Conservation (phyloP, 2,329 filamentous ascomycete genomes). For the Blastomyces percursus region DNA sequence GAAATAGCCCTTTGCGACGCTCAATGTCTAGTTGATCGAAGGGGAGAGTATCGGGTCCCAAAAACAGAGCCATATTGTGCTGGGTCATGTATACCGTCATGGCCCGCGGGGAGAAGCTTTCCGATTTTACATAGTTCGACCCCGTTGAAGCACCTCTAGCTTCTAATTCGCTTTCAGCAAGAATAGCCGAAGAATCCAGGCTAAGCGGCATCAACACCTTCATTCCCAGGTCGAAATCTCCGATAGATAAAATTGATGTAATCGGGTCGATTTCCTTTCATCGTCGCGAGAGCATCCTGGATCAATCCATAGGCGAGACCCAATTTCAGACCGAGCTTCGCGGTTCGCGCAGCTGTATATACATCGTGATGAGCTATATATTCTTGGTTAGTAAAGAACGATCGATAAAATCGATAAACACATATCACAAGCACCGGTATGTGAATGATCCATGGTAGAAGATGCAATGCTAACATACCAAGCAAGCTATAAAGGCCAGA, state of each 20-base stretch:
- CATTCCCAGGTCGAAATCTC: conserved; percentile 2
- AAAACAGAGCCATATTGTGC: neutral
- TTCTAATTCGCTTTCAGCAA: neutral
- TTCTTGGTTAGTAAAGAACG: conserved; percentile 9
- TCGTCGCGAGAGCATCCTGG: conserved; percentile 62
- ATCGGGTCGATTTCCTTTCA: conserved; percentile 59
- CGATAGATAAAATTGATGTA: conserved; percentile 43
- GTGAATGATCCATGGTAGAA: neutral
- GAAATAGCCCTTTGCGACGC: no score
- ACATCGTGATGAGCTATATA: conserved; percentile 64
- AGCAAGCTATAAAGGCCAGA: conserved; percentile 79
- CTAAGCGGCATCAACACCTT: neutral
- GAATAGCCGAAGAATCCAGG: neutral
- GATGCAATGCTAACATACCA: conserved; percentile 46
- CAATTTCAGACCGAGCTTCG: conserved; percentile 65
- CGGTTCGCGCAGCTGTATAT: conserved; percentile 63
- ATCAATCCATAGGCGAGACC: conserved; percentile 69
- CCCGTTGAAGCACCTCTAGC: neutral
- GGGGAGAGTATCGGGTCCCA: neutral
- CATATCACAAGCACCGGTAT: conserved; percentile 3
- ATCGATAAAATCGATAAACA: neutral
- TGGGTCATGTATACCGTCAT: neutral
- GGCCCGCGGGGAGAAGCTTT: neutral
- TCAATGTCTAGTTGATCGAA: neutral
- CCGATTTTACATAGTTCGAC: neutral